phyloP scores from a whole-genome alignment of 768 basidiomycete genomes.

The Hygrocybe coccinea region DNA sequence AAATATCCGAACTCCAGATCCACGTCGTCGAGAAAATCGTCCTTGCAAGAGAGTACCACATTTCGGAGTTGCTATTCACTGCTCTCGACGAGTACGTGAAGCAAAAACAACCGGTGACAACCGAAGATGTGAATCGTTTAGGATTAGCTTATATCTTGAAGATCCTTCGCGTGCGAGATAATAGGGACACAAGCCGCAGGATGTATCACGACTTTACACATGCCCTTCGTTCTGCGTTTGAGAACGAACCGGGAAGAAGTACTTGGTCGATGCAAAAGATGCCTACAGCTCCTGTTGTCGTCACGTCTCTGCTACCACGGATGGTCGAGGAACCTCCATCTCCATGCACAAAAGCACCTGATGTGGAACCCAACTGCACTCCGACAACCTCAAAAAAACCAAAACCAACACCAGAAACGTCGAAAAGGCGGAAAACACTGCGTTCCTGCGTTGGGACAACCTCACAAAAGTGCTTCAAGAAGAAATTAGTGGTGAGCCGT shows the following conservation, averaged over 20 bases:
- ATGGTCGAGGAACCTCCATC: no score
- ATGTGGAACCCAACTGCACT: no score
- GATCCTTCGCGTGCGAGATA: slow-evolving; percentile 17
- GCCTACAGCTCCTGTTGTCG: no score
- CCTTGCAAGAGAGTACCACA: slow-evolving; percentile 10
- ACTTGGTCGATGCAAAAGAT: no score
- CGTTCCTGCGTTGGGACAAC: no score
- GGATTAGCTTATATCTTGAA: slow-evolving; percentile 20
- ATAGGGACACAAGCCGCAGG: slow-evolving; percentile 5
- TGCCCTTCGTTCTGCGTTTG: neutral
- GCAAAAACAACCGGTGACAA: slow-evolving; percentile 12
- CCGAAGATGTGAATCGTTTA: slow-evolving; percentile 19
- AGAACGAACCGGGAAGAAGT: neutral
- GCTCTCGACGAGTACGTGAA: slow-evolving; percentile 1
- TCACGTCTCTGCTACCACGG: no score
- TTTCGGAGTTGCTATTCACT: slow-evolving; percentile 4
- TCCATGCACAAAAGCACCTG: no score
- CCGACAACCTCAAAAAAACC: no score
- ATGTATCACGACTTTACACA: neutral
- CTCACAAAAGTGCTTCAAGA: no score
- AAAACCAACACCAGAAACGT: no score
- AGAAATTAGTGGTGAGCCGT: no score
- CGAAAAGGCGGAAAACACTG: no score
- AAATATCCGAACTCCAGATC: neutral
- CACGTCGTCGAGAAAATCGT: slow-evolving; percentile 6